Base-by-base conservation (phyloP, 305 asterid genomes). In the Solanum hybrid region DNA sequence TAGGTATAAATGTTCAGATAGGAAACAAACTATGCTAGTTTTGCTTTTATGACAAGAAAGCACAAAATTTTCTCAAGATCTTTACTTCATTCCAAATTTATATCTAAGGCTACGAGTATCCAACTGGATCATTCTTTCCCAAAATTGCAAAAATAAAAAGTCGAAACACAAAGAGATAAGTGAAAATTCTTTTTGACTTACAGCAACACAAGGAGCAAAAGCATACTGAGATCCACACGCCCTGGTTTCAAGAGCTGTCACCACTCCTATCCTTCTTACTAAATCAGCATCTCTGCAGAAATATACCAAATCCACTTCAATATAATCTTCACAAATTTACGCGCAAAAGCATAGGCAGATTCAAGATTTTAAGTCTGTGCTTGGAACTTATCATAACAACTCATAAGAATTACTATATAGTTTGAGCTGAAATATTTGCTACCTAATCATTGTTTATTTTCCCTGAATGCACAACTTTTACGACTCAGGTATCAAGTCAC, bases 121-220 rank as follows among this genome's bases (percentile, higher is more conserved):
- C 5, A 46, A 29, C 36, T 10, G 26, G 61, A n/a, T 18, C 87
- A 28, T 9, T 7, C 51, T 81, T 24, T 26, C 69, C 87, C 11
- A 7, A 80, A 82, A 7, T 83, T 18, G 74, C 40, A 51, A 84
- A 18, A 46, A 0, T 84, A 29, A 83, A 29, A 83, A 83, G 87
- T 83, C 64, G 28, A 46, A 83, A 29, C 71, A 46, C 74, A 84
- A 29, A 83, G 39, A n/a, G 22, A 6, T 80, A 24, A 39, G 18
- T 10, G 22, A 9, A 51, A 57, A 0, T 29, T 51, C 4, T 7
- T 85, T 83, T 46, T 85, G 13, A 94, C 99, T 96, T 93, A 97
- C 99, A 91, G 99, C 99, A 91, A 97, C 96, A 92, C 98, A 96
- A 28, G 99, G 99, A 86, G 99, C 96, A 92, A 97, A 97, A 24